phyloP scores from a whole-genome alignment of 805 yeast genomes.

The Zygotorulaspora chibaensis region DNA sequence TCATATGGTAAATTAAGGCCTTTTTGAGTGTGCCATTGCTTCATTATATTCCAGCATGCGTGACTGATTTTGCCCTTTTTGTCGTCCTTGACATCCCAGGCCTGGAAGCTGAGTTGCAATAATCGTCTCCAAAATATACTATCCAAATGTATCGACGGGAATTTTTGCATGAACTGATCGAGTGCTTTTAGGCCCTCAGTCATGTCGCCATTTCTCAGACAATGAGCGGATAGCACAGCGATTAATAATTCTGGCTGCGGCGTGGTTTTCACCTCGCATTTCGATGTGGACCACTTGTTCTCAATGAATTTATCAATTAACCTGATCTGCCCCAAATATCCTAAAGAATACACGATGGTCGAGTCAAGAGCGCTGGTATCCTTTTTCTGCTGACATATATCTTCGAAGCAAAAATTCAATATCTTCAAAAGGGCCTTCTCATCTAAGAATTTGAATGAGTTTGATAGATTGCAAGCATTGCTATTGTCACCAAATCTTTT shows the following conservation, averaged over 20 bases:
- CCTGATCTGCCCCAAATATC: conserved; percentile 19
- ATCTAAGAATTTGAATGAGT: conserved; percentile 15
- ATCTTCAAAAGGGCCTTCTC: conserved; percentile 13
- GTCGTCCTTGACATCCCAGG: conserved; percentile 18
- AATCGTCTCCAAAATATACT: conserved; percentile 28
- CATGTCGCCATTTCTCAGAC: conserved; percentile 15
- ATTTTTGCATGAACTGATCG: conserved; percentile 18
- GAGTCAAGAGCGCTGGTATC: conserved; percentile 18
- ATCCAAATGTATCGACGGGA: conserved; percentile 21
- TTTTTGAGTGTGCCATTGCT: conserved; percentile 21
- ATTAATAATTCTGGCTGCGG: conserved; percentile 23
- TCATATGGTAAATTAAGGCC: conserved; percentile 18
- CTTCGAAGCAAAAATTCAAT: conserved; percentile 11
- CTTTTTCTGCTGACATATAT: conserved; percentile 9
- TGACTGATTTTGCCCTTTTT: conserved; percentile 16
- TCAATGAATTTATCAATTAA: conserved; percentile 19
- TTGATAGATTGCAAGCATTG: conserved; percentile 1
- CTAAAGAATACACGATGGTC: conserved; percentile 25
- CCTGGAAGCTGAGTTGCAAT: conserved; percentile 16
- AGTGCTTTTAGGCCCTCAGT: conserved; percentile 15
- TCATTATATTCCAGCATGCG: conserved; percentile 24
- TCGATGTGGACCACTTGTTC: conserved; percentile 20
- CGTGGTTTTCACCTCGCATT: not conserved
- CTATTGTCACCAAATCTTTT: conserved; percentile 8
- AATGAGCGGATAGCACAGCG: conserved; percentile 22